Conservation (phyloP, 805 yeast genomes). For the Spathaspora hagerdaliae region DNA sequence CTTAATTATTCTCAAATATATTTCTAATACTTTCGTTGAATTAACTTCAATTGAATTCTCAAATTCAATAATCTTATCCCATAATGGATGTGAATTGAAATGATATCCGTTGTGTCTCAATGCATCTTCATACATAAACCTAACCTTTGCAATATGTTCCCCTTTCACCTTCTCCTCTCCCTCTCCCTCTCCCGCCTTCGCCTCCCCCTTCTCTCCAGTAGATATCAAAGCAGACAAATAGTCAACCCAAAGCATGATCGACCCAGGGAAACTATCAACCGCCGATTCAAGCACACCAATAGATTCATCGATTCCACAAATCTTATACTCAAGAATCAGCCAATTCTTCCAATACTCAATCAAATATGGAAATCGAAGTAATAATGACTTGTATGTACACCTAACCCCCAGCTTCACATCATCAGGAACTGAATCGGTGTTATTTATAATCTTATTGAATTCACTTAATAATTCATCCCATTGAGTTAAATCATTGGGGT, state of each 20-base stretch:
- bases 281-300: conserved; percentile 42
- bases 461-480: conserved; percentile 38
- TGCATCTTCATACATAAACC: conserved; percentile 47
- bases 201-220: not conserved
- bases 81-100: conserved; percentile 72
- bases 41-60: conserved; percentile 34
- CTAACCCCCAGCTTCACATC: conserved; percentile 16
- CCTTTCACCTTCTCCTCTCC: not conserved
- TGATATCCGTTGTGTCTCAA: conserved; percentile 56
- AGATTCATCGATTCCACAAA: conserved; percentile 50
- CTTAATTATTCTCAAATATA: conserved; percentile 43
- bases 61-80: conserved; percentile 76
- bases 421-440: conserved; percentile 7
- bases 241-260: conserved; percentile 68
- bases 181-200: not conserved
- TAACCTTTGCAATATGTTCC: conserved; percentile 12
- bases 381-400: conserved; percentile 24
- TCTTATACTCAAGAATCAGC: conserved; percentile 50
- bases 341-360: conserved; percentile 63
- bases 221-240: conserved; percentile 52
- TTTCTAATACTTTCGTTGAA: conserved; percentile 32
- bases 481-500: conserved; percentile 28
- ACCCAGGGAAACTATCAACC: conserved; percentile 49
- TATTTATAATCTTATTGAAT: conserved; percentile 17
- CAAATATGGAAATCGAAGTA: conserved; percentile 55